A percentile compares a stretch with the other conserved stretches of the same genome.
Conservation (phyloP, 2,329 filamentous ascomycete species). For the Neopestalotiopsis rosae region DNA sequence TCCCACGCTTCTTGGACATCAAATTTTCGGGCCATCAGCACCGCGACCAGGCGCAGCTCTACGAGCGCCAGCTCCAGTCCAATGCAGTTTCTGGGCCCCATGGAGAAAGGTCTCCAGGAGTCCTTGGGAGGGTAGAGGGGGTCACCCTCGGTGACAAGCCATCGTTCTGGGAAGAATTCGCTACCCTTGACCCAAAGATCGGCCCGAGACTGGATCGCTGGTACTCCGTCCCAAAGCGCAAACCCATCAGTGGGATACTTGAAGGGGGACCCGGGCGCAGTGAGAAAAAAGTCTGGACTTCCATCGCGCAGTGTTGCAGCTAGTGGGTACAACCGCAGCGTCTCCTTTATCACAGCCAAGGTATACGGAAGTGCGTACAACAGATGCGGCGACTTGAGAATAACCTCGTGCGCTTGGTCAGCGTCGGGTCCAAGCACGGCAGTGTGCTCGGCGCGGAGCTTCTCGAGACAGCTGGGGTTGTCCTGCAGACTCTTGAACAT, state of each 20-base stretch:
- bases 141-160: slow-evolving; percentile 31
- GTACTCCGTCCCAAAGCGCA: slow-evolving; percentile 23
- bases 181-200: slow-evolving; percentile 43
- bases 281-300: slow-evolving; percentile 36
- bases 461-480: slow-evolving; percentile 28
- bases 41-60: slow-evolving; percentile 55
- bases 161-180: slow-evolving; percentile 49
- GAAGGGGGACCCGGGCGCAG: slow-evolving; percentile 42
- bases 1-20: slow-evolving; percentile 54
- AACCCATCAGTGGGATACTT: slow-evolving; percentile 42
- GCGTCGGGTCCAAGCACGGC: slow-evolving; percentile 49
- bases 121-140: slow-evolving; percentile 36
- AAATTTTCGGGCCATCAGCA: slow-evolving; percentile 53
- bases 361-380: slow-evolving; percentile 58
- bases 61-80: slow-evolving; percentile 61
- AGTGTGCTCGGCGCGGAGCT: slow-evolving; percentile 36
- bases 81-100: slow-evolving; percentile 60
- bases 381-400: slow-evolving; percentile 46
- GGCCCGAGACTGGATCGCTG: slow-evolving; percentile 35
- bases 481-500: slow-evolving; percentile 26
- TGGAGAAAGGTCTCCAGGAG: slow-evolving; percentile 59
- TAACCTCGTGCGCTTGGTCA: slow-evolving; percentile 36
- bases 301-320: slow-evolving; percentile 47
- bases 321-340: slow-evolving; percentile 53
- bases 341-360: slow-evolving; percentile 57